These are phyloP conservation scores for Cutaneotrichosporon mucoides DNA, from an alignment of 1,284 basidiomycete species.

Conservation along the genomic window DNA sequence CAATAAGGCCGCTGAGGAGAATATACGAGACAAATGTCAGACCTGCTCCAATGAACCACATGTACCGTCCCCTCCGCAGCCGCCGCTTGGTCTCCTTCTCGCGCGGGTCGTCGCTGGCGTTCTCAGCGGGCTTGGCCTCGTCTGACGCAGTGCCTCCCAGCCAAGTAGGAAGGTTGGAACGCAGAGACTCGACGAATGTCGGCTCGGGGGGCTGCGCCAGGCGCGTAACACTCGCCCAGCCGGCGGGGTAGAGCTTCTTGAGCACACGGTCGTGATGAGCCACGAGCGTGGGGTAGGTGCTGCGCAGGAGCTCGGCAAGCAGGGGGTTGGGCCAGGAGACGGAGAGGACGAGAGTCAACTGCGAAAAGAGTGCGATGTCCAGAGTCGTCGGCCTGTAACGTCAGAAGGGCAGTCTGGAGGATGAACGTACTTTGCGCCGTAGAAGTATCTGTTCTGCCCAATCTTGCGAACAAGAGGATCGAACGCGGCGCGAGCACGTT, in stretches of 20 bases:
- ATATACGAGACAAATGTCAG: conserved; percentile 38
- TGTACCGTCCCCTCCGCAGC: conserved; percentile 35
- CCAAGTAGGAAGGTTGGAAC: background rate
- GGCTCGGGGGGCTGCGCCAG: conserved; percentile 1
- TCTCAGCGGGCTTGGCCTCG: background rate
- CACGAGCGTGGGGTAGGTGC: conserved; percentile 34
- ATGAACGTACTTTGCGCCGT: conserved; percentile 25
- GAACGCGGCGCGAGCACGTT: conserved; percentile 24
- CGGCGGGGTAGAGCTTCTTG: conserved; percentile 21
- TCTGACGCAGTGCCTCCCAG: background rate
- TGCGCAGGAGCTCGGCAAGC: conserved; percentile 38
- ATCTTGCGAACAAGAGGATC: conserved; percentile 34
- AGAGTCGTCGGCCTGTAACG: conserved; percentile 35
- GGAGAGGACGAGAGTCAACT: conserved; percentile 45
- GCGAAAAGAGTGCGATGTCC: conserved; percentile 45
- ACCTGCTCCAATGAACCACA: conserved; percentile 39
- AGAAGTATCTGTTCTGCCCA: conserved; percentile 28
- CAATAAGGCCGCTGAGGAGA: conserved; percentile 34
- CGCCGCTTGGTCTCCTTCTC: conserved; percentile 26
- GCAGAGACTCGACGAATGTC: background rate
- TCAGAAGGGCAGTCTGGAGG: background rate
- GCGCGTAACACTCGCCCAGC: conserved; percentile 14
- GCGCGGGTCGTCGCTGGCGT: background rate
- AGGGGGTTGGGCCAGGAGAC: conserved; percentile 43
- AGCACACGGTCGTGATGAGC: conserved; percentile 34